These are phyloP conservation scores for Pilatotrama ljubarskyi DNA, from an alignment of 768 basidiomycete species.

Conservation along the genomic window DNA sequence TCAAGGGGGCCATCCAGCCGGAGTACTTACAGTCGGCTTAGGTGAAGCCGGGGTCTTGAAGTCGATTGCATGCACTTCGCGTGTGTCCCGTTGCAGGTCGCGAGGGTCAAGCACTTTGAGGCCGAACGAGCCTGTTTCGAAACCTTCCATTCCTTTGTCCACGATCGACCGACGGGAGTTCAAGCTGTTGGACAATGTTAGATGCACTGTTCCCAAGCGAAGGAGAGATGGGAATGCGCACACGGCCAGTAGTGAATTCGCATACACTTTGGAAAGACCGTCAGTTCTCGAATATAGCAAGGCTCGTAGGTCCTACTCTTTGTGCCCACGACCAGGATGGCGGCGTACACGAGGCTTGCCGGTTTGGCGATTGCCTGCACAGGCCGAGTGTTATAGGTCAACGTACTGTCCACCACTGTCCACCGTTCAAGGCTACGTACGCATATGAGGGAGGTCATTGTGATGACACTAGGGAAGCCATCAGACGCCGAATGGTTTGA, in stretches of 20 bases:
- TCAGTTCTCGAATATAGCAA: background rate
- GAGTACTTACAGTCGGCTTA: too few species aligned
- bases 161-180: constrained; percentile 7
- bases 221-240: background rate
- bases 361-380: background rate
- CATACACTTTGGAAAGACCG: background rate
- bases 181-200: background rate
- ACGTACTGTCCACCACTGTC: background rate
- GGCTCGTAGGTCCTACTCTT: background rate
- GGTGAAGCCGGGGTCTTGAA: too few species aligned
- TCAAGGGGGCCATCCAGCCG: too few species aligned
- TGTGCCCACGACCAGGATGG: background rate
- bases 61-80: too few species aligned
- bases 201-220: background rate
- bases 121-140: background rate
- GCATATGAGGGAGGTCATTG: too few species aligned
- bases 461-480: too few species aligned
- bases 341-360: background rate
- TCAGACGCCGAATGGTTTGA: too few species aligned
- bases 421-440: background rate
- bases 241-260: background rate
- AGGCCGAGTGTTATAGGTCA: background rate
- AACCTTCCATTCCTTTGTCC: background rate
- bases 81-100: too few species aligned
- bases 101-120: too few species aligned